These are phyloP conservation scores for Rehmannia glutinosa DNA, from an alignment of 257 asterid species.

Conservation along the genomic window DNA sequence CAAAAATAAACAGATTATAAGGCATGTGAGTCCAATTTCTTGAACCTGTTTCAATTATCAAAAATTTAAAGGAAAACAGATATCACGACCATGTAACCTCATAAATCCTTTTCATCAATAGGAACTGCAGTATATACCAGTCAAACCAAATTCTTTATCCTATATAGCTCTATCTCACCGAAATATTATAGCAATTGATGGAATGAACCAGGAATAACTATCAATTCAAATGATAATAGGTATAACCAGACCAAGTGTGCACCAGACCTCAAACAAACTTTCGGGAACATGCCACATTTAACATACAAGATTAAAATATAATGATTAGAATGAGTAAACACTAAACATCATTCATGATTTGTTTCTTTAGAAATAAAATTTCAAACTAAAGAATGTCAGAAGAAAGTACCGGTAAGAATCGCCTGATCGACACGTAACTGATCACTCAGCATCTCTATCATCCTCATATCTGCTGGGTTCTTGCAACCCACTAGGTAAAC, in stretches of 20 bases:
- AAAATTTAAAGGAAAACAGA: no score
- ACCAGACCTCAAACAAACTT: constrained; percentile 7
- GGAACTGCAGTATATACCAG: background rate
- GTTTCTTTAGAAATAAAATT: constrained; percentile 1
- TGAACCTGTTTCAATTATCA: no score
- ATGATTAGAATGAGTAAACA: constrained; percentile 10
- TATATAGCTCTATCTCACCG: background rate
- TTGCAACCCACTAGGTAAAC: constrained; percentile 81
- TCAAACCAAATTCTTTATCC: background rate
- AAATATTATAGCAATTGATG: background rate
- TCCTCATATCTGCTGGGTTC: constrained; percentile 98
- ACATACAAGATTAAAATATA: constrained; percentile 6
- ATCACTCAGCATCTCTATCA: constrained; percentile 86
- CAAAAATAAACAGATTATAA: no score
- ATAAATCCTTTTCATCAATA: no score
- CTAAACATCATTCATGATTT: background rate
- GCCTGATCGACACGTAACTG: constrained; percentile 98
- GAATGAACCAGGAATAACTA: constrained; percentile 6
- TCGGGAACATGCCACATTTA: background rate
- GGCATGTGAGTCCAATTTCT: no score
- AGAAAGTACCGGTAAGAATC: constrained; percentile 76
- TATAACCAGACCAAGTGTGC: constrained; percentile 11
- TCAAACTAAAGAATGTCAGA: constrained; percentile 1
- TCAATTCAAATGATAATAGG: no score
- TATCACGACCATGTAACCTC: no score